Evolutionary conservation across 805 yeast genomes (phyloP), one percentile per base, ranked within the genome.

Genomic region (Barnettozyma vustinii): DNA sequence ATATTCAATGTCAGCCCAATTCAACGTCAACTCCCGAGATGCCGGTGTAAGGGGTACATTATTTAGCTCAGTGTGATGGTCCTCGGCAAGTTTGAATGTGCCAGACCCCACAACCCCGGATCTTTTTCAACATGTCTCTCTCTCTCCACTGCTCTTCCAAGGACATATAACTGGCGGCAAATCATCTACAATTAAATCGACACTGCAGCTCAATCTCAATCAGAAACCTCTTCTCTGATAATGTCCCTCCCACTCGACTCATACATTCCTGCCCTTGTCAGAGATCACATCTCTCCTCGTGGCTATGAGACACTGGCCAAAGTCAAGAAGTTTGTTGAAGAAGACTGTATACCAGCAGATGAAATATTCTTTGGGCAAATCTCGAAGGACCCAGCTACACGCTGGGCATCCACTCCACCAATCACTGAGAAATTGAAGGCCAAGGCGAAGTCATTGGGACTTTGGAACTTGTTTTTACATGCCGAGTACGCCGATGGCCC

Each of bases 381-480:
- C 25, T 60, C 67, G 3, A 44, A 48, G 2, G 74, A 71, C 41
- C 74, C 77, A 5, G 55, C 58, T 4, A 52, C 58, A 40, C 68
- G 84, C 54, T 80, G 84, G 83, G 60, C 59, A 2, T 46, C 56
- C 2, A 68, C 71, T 0, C 84, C 84, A 1, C 65, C 69, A 25
- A 66, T 78, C 36, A 67, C 74, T 16, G 82, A 77, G 48, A 68
- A 67, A n/a, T 65, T 81, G 53, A 80, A 80, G 67, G 59, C 49
- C 3, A 76, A 76, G 56, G 84, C 86, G 8, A 67, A 66, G 50
- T 66, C 67, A 43, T 64, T 73, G 49, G 84, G 84, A 0, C 66
- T 81, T 16, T 81, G 84, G 85, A 81, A 81, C 61, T 61, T 81
- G 69, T 81, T 81, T 54, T 46, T 59, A 62, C 79, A 54, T 33